Evolutionary conservation across 805 yeast species (phyloP), one percentile per base, ranked within the genome.

Genomic region (Saccharomycopsis javanensis): DNA sequence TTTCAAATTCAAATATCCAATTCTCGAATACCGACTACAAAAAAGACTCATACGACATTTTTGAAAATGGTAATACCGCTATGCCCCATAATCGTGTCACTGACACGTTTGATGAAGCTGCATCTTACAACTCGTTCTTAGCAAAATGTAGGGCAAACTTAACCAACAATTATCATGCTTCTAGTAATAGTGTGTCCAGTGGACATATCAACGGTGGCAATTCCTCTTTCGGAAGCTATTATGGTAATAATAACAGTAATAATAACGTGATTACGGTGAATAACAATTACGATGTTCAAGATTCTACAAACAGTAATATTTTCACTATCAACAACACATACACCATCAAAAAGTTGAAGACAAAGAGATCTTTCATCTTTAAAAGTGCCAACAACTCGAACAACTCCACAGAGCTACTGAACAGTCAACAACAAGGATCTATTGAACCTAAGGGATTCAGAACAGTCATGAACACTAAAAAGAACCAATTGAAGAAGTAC

Each of bases 401-500:
- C 18, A 28, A 7, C 23, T 27, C 6, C 30, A 5, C 20, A 3
- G 51, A 28, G 35, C 33, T 25, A 4, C 34, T 30, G 3, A 16
- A 30, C 18, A 35, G n/a, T n/a, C n/a, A n/a, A 35, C 13, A 38
- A 23, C n/a, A 16, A 34, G 15, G 16, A 7, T 30, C 11, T 11
- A 30, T 20, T 8, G 54, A 51, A 18, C 42, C 38, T 20, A 51
- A 51, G 10, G 57, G 57, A 6, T 33, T 55, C 20, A 50, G 37
- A 28, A 55, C 57, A 10, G 50, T 55, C 25, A 45, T 56, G 50
- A 56, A 56, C 27, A 52, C 50, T 2, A 56, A 56, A 28, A 46
- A 51, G 16, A 34, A 56, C 13, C 51, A 56, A 6, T 18, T 58
- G 23, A 58, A 58, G 31, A 55, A 55, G 35, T 51, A 51, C n/a